Evolutionary conservation across 768 basidiomycete genomes (phyloP).

Genomic region (Hygrophoropsis aurantiaca): DNA sequence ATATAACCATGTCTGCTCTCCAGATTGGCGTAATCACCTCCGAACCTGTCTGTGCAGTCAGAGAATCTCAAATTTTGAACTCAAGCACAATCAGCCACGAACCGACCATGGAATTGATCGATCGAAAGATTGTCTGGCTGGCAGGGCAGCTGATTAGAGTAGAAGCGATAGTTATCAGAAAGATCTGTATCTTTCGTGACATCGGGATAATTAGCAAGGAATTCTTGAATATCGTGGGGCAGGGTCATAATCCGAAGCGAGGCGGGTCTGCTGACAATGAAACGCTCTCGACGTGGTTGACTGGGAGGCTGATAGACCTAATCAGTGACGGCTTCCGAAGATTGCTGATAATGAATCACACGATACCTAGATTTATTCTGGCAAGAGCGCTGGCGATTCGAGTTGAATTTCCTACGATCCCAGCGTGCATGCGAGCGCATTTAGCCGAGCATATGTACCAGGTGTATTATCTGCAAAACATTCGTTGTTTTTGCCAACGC

Average conservation of each 20-base stretch:
- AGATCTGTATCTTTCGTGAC: constrained; percentile 5
- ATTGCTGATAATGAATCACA: too few species aligned
- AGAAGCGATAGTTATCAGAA: constrained; percentile 58
- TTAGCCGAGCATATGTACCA: too few species aligned
- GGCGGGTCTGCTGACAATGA: too few species aligned
- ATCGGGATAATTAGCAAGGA: constrained; percentile 24
- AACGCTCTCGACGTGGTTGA: too few species aligned
- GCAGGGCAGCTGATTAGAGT: constrained; percentile 55
- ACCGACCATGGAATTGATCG: constrained; percentile 65
- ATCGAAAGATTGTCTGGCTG: constrained; percentile 61
- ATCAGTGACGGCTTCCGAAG: too few species aligned
- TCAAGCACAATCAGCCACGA: constrained; percentile 11
- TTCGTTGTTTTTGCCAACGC: too few species aligned
- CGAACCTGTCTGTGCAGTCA: constrained; percentile 47
- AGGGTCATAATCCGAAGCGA: constrained; percentile 13
- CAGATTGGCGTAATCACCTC: constrained; percentile 57
- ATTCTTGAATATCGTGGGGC: constrained; percentile 24
- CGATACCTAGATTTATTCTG: too few species aligned
- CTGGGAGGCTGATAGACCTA: too few species aligned
- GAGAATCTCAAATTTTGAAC: not conserved
- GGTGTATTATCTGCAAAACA: too few species aligned
- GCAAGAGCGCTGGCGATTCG: too few species aligned
- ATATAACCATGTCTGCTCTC: constrained; percentile 74
- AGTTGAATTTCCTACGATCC: too few species aligned
- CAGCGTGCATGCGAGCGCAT: too few species aligned